Evolutionary conservation across 768 basidiomycete genomes (phyloP), one percentile per base, ranked within the genome.

Genomic region (Termitomyces sp.): DNA sequence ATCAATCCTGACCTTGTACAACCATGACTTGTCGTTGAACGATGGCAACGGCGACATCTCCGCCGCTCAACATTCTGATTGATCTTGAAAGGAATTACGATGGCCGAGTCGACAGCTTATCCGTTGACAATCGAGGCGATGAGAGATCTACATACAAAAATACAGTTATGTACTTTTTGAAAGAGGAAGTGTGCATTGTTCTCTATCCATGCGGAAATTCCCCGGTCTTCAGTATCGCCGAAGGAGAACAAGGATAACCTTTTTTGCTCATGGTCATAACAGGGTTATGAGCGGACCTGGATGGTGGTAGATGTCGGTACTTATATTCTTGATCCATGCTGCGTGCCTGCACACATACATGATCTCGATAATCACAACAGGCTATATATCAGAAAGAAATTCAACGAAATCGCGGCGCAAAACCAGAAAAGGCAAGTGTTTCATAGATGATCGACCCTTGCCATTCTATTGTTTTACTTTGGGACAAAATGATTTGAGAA

Each of bases 1-100:
- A 26, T 30, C 5, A 40, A 33, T n/a, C 55, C 68, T 55, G 62
- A 85, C 87, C 81, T 81, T 85, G 83, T 26, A 88, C 82, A 58
- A 89, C 67, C 75, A 80, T 81, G 35, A 89, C 82, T 66, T 84
- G 81, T 63, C 79, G 82, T 61, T 84, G 82, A 46, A 89, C 84
- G 56, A 88, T 65, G 21, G 87, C 87, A 55, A 89, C 79, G 51
- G 86, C 87, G 57, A 87, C 71, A 41, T 80, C 77, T 51, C 87
- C 84, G 65, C 80, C 69, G 62, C 78, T 70, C 75, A 84, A 76
- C 67, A 70, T 71, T 31, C 56, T 69, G 28, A n/a, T 43, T 21
- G 37, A 15, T 26, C 49, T 38, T 5, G 37, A 37, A 33, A 48
- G 6, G 12, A 42, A 15, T 17, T 1, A 17, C 35, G 21, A 50